Evolutionary conservation across 169 alveolate genomes (phyloP), one percentile per base, ranked within the genome.

Genomic region (Plasmodium adleri): DNA sequence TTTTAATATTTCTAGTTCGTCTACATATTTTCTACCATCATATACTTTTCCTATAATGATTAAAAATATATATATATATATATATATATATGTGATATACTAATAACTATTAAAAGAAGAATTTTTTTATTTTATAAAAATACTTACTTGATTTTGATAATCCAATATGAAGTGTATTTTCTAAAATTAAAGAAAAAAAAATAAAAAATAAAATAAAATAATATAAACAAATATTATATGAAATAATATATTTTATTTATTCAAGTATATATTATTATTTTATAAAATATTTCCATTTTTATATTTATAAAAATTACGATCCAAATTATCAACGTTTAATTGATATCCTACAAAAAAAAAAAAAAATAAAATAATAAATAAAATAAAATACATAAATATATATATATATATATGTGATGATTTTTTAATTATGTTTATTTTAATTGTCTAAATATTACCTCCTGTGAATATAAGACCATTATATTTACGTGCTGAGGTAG

Each of bases 71-170:
- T 2, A 32, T 12, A 66, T 47, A 47, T 8, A 74, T 43, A 74
- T 4, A 15, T 74, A 74, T 75, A 63, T 12, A 45, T 47, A 49
- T 76, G 28, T 7, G 70, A 76, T 17, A 76, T 22, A 17, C 75
- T 75, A 26, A 76, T 76, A 26, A 28, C 4, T 28, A 28, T 28
- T 28, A 28, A 28, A 26, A 26, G 32, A 28, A 28, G 43, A 28
- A 28, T 0, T 3, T 28, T 28, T 1, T 28, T 1, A 28, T 28
- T 28, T 28, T 12, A n/a, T 12, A 32, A 71, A 47, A n/a, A 74
- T 20, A 74, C 3, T 28, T 74, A 74, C 88, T 76, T 12, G 74
- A 63, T 64, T 76, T 64, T 7, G 88, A 76, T 17, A 76, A 43
- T 32, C 75, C 88, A 26, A 76, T 76, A 26, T 76, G 88, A 13